These are phyloP conservation scores for Dillenia suffruticosa DNA, from an alignment of 164 flowering plant genomes.

Conservation along the genomic window DNA sequence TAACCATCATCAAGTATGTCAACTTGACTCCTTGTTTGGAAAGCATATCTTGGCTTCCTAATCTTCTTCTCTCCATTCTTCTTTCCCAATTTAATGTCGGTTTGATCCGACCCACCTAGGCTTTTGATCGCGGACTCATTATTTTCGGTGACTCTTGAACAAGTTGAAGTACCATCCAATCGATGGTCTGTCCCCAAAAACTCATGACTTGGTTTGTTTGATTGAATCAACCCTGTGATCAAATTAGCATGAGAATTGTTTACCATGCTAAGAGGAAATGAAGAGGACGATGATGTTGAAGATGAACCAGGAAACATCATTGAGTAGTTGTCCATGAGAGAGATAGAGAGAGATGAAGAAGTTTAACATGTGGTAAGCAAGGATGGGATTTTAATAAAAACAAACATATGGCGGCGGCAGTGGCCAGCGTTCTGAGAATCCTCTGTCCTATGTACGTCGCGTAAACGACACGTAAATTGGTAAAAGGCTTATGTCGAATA, in stretches of 20 bases:
- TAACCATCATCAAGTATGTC: conserved; percentile 93
- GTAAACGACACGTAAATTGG: conserved; percentile 25
- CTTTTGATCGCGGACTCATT: too few species aligned
- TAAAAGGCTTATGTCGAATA: too few species aligned
- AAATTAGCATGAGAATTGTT: not conserved
- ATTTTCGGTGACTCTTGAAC: too few species aligned
- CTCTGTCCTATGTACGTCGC: conserved; percentile 1
- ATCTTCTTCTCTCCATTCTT: conserved; percentile 43
- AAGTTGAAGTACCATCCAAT: too few species aligned
- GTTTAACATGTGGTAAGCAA: not conserved
- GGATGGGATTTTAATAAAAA: not conserved
- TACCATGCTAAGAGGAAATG: not conserved
- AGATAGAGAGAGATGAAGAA: not conserved
- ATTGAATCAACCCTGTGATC: not conserved
- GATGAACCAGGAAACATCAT: conserved; percentile 6
- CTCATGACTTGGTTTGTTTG: too few species aligned
- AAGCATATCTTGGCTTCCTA: conserved; percentile 56
- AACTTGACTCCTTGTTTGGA: conserved; percentile 73
- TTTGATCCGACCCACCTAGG: too few species aligned
- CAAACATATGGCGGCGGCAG: not conserved
- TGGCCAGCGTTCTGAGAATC: not conserved
- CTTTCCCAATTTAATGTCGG: not conserved
- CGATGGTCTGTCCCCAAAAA: too few species aligned
- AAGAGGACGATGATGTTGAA: conserved; percentile 3
- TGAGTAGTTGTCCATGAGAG: conserved; percentile 14